phyloP scores from a whole-genome alignment of 2,329 filamentous ascomycete species.

The Ramularia collo-cygni region DNA sequence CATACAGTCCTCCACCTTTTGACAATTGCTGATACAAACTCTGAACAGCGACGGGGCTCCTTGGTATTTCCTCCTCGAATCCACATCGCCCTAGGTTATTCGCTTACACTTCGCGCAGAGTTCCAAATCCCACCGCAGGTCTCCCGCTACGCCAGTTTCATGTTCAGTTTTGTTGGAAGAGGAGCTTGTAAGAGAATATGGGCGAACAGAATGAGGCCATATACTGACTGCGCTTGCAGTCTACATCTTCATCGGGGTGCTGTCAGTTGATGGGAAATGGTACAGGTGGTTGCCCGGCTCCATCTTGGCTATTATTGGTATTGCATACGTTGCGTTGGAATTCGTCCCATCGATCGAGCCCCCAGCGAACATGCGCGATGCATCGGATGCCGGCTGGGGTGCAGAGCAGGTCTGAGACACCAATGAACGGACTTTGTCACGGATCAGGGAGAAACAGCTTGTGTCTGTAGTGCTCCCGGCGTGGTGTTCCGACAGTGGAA shows the following conservation, averaged over 20 bases:
- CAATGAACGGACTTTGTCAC: too few relatives aligned
- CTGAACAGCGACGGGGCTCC: constrained; percentile 52
- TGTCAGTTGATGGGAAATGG: constrained; percentile 63
- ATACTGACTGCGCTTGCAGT: constrained; percentile 48
- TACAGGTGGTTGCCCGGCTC: constrained; percentile 70
- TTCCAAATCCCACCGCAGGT: constrained; percentile 93
- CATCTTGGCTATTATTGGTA: constrained; percentile 68
- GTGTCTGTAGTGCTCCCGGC: too few relatives aligned
- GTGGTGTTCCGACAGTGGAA: too few relatives aligned
- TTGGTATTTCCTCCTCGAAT: constrained; percentile 31
- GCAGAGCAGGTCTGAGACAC: constrained; percentile 45
- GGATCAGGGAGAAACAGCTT: too few relatives aligned
- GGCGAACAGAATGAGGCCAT: not conserved
- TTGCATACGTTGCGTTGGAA: constrained; percentile 59
- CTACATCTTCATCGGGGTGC: constrained; percentile 90
- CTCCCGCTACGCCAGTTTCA: constrained; percentile 89
- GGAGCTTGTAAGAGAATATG: constrained; percentile 67
- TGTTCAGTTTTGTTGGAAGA: constrained; percentile 95
- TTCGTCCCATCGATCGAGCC: constrained; percentile 48
- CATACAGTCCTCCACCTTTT: not conserved
- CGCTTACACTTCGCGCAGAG: constrained; percentile 45
- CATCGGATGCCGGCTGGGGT: constrained; percentile 45
- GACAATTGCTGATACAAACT: constrained; percentile 10
- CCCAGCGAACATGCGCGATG: constrained; percentile 49
- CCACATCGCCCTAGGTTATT: not conserved